Evolutionary conservation across 495 filamentous ascomycete genomes (phyloP).

Genomic region (Talaromyces stipitatus): DNA sequence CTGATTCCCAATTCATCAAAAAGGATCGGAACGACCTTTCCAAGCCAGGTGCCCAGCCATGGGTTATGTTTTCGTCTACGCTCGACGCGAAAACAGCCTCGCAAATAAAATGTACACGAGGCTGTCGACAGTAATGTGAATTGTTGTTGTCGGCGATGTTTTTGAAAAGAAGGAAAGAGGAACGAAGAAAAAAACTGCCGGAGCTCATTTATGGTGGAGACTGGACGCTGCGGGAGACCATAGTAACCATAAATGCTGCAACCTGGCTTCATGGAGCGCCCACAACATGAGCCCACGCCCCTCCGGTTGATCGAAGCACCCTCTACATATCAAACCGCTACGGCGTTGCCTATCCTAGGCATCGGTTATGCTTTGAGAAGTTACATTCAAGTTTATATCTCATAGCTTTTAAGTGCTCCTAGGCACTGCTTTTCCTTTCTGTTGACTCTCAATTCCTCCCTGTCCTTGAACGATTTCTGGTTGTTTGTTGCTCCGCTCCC

Average conservation of each 20-base stretch:
- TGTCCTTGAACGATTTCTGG: neutral
- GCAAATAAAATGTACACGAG: constrained; percentile 35
- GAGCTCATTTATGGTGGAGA: constrained; percentile 30
- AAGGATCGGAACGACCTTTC: constrained; percentile 60
- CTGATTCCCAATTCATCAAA: constrained; percentile 70
- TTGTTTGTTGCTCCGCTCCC: constrained; percentile 14
- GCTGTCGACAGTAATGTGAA: constrained; percentile 55
- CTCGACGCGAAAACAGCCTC: constrained; percentile 64
- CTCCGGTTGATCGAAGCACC: constrained; percentile 7
- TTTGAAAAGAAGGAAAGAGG: constrained; percentile 32
- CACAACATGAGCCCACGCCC: constrained; percentile 7
- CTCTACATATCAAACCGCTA: neutral
- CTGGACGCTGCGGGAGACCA: constrained; percentile 21
- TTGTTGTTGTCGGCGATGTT: constrained; percentile 41
- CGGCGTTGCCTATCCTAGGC: constrained; percentile 13
- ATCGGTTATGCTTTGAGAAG: constrained; percentile 26
- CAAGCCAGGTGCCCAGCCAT: constrained; percentile 74
- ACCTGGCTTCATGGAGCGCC: constrained; percentile 36
- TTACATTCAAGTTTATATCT: neutral
- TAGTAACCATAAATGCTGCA: constrained; percentile 36
- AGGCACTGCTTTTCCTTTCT: neutral
- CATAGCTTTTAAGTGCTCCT: neutral
- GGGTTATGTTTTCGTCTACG: constrained; percentile 57
- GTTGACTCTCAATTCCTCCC: constrained; percentile 6
- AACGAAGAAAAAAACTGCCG: constrained; percentile 9